phyloP scores from a whole-genome alignment of 108 stramenopile species.

The Cylindrotheca fusiformis region DNA sequence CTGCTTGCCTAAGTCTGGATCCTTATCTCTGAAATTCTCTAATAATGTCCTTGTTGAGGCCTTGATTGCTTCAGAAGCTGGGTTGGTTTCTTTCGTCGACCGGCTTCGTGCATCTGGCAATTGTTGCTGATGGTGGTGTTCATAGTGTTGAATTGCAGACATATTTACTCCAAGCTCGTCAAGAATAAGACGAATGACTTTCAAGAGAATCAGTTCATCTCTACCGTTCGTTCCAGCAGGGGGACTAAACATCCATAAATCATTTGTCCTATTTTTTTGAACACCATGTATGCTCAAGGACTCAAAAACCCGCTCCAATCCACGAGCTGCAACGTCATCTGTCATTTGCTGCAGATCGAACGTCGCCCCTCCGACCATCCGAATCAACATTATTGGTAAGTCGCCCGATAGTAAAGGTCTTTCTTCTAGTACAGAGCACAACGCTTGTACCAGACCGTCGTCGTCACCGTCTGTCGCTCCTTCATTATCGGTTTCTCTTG shows the following conservation, averaged over 20 bases:
- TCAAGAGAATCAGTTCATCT: constrained; percentile 36
- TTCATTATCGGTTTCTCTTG: constrained; percentile 3
- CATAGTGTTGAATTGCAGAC: constrained; percentile 41
- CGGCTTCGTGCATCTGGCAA: no score
- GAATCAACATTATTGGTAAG: constrained; percentile 45
- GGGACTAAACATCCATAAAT: constrained; percentile 36
- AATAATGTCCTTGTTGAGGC: constrained; percentile 46
- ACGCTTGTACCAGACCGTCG: constrained; percentile 31
- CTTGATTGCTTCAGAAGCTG: constrained; percentile 33
- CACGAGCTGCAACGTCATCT: constrained; percentile 15
- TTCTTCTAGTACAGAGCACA: constrained; percentile 22
- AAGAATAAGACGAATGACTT: constrained; percentile 52
- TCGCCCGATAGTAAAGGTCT: constrained; percentile 36
- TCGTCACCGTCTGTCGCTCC: no score
- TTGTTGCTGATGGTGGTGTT: background rate
- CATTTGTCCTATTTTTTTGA: constrained; percentile 2
- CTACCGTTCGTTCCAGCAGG: constrained; percentile 12
- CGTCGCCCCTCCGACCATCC: constrained; percentile 45
- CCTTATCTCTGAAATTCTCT: constrained; percentile 39
- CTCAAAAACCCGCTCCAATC: constrained; percentile 24
- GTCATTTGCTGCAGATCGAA: constrained; percentile 45
- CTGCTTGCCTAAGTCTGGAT: constrained; percentile 33
- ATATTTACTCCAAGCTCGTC: constrained; percentile 68
- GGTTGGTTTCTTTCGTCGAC: background rate
- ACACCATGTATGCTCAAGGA: constrained; percentile 33